Conservation (phyloP, 495 filamentous ascomycete genomes). For the Hypoxylon fragiforme region DNA sequence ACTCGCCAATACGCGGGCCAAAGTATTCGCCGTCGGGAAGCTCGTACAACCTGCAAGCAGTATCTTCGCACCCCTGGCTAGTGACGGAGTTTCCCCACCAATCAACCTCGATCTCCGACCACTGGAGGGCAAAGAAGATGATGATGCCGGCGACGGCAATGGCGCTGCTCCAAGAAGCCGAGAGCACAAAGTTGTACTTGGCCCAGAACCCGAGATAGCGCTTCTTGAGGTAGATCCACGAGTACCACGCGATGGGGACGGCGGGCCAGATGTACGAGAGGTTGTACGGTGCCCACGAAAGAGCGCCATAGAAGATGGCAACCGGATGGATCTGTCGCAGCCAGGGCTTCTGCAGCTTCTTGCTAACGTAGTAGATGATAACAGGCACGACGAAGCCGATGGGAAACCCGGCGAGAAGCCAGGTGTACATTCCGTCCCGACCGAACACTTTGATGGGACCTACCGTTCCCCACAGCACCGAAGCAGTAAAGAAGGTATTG, state of each 20-base stretch:
- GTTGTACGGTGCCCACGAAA: conserved; percentile 45
- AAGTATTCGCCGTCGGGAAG: conserved; percentile 43
- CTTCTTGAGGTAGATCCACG: conserved; percentile 44
- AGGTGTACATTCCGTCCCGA: conserved; percentile 41
- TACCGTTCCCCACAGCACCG: conserved; percentile 51
- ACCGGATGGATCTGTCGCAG: conserved; percentile 46
- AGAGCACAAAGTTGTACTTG: conserved; percentile 51
- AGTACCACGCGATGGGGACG: conserved; percentile 43
- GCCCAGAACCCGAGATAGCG: conserved; percentile 45
- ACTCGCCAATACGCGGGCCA: conserved; percentile 42
- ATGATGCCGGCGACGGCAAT: conserved; percentile 46
- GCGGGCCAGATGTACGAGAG: conserved; percentile 44
- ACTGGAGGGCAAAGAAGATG: conserved; percentile 47
- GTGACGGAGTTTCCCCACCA: conserved; percentile 48
- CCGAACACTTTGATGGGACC: conserved; percentile 50
- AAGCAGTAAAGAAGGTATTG: conserved; percentile 51
- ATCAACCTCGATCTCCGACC: conserved; percentile 37
- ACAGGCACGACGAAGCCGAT: conserved; percentile 40
- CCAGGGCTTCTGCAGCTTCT: conserved; percentile 36
- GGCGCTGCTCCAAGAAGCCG: conserved; percentile 42
- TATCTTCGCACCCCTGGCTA: conserved; percentile 39
- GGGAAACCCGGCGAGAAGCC: conserved; percentile 45
- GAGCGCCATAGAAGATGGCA: conserved; percentile 41
- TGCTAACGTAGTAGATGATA: conserved; percentile 37
- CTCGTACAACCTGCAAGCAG: conserved; percentile 28